phyloP scores from a whole-genome alignment of 2,329 filamentous ascomycete species.

The Sclerotinia subarctica region DNA sequence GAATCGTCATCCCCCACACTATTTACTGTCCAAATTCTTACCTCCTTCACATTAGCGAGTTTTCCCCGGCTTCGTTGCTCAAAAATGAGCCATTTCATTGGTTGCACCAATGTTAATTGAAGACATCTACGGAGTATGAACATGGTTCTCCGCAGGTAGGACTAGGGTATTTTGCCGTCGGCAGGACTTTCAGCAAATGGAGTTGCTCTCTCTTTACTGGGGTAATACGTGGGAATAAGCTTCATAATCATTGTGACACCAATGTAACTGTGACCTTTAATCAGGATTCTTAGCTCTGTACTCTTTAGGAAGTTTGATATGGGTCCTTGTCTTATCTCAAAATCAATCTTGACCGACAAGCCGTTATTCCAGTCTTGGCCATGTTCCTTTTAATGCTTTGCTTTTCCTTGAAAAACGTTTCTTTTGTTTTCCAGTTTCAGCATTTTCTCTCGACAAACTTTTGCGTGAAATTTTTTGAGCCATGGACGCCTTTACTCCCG shows the following conservation, averaged over 20 bases:
- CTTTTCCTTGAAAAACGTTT: not conserved
- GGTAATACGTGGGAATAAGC: not conserved
- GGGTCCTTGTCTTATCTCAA: slow-evolving; percentile 9
- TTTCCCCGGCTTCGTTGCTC: not conserved
- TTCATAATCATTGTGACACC: not conserved
- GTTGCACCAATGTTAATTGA: not conserved
- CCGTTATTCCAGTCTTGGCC: slow-evolving; percentile 11
- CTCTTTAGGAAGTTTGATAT: not conserved
- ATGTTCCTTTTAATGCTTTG: not conserved
- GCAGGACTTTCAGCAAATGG: not conserved
- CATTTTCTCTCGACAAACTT: not conserved
- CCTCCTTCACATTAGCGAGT: slow-evolving; percentile 1
- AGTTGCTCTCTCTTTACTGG: not conserved
- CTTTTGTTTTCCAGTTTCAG: not conserved
- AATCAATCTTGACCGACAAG: slow-evolving; percentile 4
- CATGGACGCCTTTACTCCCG: slow-evolving; percentile 45
- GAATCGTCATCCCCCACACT: not conserved
- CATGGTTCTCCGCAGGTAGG: slow-evolving; percentile 13
- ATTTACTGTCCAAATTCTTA: not conserved
- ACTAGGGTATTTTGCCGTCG: slow-evolving; percentile 1
- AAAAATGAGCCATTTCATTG: not conserved
- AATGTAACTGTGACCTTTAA: not conserved
- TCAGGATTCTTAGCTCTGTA: not conserved
- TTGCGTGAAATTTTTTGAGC: slow-evolving; percentile 4
- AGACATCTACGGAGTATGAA: not conserved